These are phyloP conservation scores for Teunomyces gatunensis DNA, from an alignment of 805 yeast genomes.

Conservation along the genomic window DNA sequence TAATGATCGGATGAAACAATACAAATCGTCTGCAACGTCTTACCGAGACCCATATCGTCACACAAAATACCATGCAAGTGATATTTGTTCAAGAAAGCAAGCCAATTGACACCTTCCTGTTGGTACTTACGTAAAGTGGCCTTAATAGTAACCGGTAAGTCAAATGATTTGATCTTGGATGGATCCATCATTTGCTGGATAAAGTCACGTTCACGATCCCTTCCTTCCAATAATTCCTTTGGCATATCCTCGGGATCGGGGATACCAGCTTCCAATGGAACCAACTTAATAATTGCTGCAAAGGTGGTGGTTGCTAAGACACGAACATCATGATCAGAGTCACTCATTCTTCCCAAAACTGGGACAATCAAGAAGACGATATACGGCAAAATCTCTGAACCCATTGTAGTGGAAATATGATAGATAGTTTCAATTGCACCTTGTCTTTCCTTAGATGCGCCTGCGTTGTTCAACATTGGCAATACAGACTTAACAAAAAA, in stretches of 20 bases:
- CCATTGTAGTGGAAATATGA: constrained; percentile 84
- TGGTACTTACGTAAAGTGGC: constrained; percentile 94
- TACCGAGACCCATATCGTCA: constrained; percentile 99
- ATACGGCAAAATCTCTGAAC: constrained; percentile 84
- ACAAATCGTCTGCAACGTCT: constrained; percentile 94
- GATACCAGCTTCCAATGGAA: constrained; percentile 96
- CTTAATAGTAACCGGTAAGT: constrained; percentile 84
- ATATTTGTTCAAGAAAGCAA: constrained; percentile 90
- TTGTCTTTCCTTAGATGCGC: constrained; percentile 70
- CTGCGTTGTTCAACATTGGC: constrained; percentile 78
- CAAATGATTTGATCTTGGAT: constrained; percentile 80
- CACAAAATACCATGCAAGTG: constrained; percentile 96
- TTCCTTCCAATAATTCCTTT: constrained; percentile 73
- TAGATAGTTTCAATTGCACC: constrained; percentile 92
- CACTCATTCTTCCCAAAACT: constrained; percentile 96
- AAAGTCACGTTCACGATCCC: constrained; percentile 92
- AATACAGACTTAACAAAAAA: constrained; percentile 72
- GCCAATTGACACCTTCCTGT: constrained; percentile 98
- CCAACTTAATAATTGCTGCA: constrained; percentile 92
- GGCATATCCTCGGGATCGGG: constrained; percentile 95
- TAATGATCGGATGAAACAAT: constrained; percentile 96
- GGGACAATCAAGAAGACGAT: constrained; percentile 96
- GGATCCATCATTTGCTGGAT: constrained; percentile 98
- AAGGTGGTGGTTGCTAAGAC: constrained; percentile 91
- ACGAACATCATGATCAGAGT: constrained; percentile 84